Percentiles rank a stretch among this genome's conserved stretches.
phyloP scores from a whole-genome alignment of 2,329 filamentous ascomycete species.

The Aspergillus glaucus region DNA sequence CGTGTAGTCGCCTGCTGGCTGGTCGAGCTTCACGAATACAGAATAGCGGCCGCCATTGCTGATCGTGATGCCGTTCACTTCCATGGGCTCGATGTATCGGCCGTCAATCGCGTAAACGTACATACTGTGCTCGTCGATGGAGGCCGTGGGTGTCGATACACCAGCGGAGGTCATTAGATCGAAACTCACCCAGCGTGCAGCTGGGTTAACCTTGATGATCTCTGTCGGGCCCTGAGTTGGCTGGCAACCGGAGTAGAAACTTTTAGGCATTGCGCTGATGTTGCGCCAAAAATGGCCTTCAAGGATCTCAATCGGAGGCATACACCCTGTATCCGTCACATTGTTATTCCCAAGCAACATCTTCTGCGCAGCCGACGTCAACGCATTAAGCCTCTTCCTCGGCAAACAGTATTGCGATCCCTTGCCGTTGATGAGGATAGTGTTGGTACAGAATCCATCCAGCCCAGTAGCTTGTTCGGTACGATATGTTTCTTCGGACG shows the following conservation, averaged over 20 bases:
- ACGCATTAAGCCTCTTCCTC: slow-evolving; percentile 36
- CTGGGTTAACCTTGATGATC: slow-evolving; percentile 33
- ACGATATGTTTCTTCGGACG: slow-evolving; percentile 38
- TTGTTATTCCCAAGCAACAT: slow-evolving; percentile 8
- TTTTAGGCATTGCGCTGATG: slow-evolving; percentile 19
- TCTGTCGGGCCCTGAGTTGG: slow-evolving; percentile 41
- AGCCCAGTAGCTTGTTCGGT: slow-evolving; percentile 21
- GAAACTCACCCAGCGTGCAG: slow-evolving; percentile 44
- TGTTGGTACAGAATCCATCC: slow-evolving; percentile 52
- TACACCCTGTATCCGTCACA: slow-evolving; percentile 16
- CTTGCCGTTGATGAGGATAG: slow-evolving; percentile 55
- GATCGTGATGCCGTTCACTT: slow-evolving; percentile 24
- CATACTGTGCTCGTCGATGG: slow-evolving; percentile 37
- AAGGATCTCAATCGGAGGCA: slow-evolving; percentile 9
- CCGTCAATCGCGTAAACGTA: slow-evolving; percentile 37
- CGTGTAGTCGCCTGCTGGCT: slow-evolving; percentile 44
- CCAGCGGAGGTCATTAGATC: slow-evolving; percentile 48
- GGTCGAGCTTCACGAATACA: slow-evolving; percentile 37
- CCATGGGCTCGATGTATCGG: slow-evolving; percentile 29
- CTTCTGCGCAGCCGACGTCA: slow-evolving; percentile 17
- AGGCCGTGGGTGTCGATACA: slow-evolving; percentile 44
- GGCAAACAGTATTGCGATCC: slow-evolving; percentile 48
- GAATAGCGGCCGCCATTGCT: slow-evolving; percentile 30
- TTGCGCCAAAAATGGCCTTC: slow-evolving; percentile 13
- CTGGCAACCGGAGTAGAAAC: slow-evolving; percentile 36